A percentile compares a stretch with the other conserved stretches of the same genome.
Evolutionary conservation across 176 grass and related monocot genomes (phyloP).

Genomic region (Aegilops tauschii): DNA sequence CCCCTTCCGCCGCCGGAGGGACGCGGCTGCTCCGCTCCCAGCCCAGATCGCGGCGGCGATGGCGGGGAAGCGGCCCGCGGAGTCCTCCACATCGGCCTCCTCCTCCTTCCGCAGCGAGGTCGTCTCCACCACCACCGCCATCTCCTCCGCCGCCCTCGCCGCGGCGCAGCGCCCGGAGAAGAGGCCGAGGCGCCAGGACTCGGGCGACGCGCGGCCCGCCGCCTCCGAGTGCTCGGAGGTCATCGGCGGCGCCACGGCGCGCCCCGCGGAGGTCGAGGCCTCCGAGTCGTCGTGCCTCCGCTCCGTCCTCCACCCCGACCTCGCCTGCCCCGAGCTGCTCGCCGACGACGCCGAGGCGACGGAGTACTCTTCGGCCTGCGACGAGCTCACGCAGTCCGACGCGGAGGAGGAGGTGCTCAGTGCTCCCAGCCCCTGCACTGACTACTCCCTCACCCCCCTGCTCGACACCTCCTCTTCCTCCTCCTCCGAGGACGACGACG

Average conservation of each 20-base stretch:
- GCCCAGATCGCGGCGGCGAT: neutral
- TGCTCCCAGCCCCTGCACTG: neutral
- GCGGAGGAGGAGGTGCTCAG: constrained; percentile 55
- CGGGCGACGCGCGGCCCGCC: constrained; percentile 9
- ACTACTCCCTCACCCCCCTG: constrained; percentile 31
- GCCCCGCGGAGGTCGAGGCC: constrained; percentile 12
- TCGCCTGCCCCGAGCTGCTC: constrained; percentile 54
- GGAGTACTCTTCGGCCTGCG: constrained; percentile 44
- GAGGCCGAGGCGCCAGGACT: constrained; percentile 22
- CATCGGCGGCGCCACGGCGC: constrained; percentile 28
- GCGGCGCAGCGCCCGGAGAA: constrained; percentile 30
- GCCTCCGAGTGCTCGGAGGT: constrained; percentile 63
- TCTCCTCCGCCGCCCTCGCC: constrained; percentile 25
- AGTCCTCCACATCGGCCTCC: constrained; percentile 43
- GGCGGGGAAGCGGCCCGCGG: constrained; percentile 31
- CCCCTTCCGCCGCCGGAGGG: constrained; percentile 40
- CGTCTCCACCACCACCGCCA: constrained; percentile 40
- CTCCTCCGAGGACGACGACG: neutral
- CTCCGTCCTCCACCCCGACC: constrained; percentile 50
- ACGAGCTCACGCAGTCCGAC: constrained; percentile 48
- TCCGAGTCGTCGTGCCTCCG: constrained; percentile 56
- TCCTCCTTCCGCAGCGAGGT: constrained; percentile 63
- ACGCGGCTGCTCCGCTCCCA: neutral
- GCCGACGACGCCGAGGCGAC: constrained; percentile 29
- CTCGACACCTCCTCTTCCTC: constrained; percentile 25